Base-by-base conservation (phyloP, 148 eudicot species). In the Linanthus parryae region DNA sequence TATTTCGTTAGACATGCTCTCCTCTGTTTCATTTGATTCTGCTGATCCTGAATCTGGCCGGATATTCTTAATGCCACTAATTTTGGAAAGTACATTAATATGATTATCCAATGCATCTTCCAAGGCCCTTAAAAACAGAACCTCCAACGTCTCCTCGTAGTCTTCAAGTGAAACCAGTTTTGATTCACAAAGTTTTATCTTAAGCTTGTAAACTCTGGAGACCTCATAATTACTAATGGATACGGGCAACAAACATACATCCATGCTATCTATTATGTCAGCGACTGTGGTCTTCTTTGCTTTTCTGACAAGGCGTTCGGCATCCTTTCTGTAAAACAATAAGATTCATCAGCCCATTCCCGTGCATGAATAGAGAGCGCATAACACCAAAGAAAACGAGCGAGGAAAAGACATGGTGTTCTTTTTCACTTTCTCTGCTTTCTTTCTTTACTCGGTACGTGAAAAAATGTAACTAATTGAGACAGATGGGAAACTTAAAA, bases 281-380 rank as follows among this genome's bases (percentile, higher is more conserved):
- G 99, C 95, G 48, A 88, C 73, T 4, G 79, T 71, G 39, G 88
- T 65, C 74, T 72, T 85, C 72, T 73, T 88, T 66, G 82, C 48
- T 36, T 62, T 80, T 25, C 74, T 76, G 52, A 86, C 83, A 70
- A 84, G 81, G 27, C 63, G 56, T 46, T 73, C 77, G 0, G 94
- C 96, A 65, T 92, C 96, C 50, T 73, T 69, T 81, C 99, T 92
- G 72, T 53, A 68, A 56, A 31, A n/a, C n/a, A n/a, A n/a, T n/a
- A n/a, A n/a, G n/a, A n/a, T n/a, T n/a, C n/a, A n/a, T n/a, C n/a
- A n/a, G n/a, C n/a, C n/a, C n/a, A n/a, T n/a, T n/a, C n/a, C n/a
- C n/a, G n/a, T n/a, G n/a, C n/a, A n/a, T n/a, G n/a, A n/a, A n/a
- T n/a, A n/a, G n/a, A n/a, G n/a, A n/a, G n/a, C n/a, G n/a, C n/a